These are phyloP conservation scores for Kwoniella shandongensis DNA, from an alignment of 768 basidiomycete species.

Conservation along the genomic window DNA sequence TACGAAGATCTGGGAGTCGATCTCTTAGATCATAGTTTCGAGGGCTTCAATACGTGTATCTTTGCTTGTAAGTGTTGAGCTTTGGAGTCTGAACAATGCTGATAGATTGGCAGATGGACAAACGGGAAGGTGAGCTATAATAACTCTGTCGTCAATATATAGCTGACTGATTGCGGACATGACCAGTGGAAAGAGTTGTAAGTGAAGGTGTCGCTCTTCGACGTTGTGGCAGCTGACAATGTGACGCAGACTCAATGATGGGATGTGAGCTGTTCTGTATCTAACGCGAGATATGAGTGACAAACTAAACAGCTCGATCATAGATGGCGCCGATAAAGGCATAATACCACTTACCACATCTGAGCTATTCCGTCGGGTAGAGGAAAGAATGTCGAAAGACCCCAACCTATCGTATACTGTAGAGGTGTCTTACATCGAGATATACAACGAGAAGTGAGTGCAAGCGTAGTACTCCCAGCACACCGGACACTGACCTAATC, in stretches of 20 bases:
- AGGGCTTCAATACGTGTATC: conserved; percentile 97
- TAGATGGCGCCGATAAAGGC: conserved; percentile 92
- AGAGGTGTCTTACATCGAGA: conserved; percentile 97
- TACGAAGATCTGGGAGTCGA: conserved; percentile 94
- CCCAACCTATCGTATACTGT: conserved; percentile 78
- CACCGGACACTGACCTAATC: neutral
- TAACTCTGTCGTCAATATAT: neutral
- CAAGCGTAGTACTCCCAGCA: neutral
- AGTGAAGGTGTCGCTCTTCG: conserved; percentile 2
- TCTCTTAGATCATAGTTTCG: conserved; percentile 88
- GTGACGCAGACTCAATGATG: conserved; percentile 56
- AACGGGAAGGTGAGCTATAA: conserved; percentile 41
- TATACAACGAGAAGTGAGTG: conserved; percentile 51
- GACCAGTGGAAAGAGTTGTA: conserved; percentile 46
- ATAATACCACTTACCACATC: conserved; percentile 95
- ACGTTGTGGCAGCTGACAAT: conserved; percentile 10
- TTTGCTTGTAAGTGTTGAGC: conserved; percentile 80
- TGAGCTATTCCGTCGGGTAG: conserved; percentile 84
- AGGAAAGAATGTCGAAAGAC: conserved; percentile 64
- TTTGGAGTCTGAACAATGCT: conserved; percentile 9
- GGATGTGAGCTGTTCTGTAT: conserved; percentile 50
- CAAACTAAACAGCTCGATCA: neutral
- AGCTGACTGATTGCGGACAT: conserved; percentile 21
- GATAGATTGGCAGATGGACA: conserved; percentile 41
- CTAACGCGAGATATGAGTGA: neutral